These are phyloP conservation scores for Talaromyces sp. DNA, from an alignment of 2,329 filamentous ascomycete species.

Conservation along the genomic window DNA sequence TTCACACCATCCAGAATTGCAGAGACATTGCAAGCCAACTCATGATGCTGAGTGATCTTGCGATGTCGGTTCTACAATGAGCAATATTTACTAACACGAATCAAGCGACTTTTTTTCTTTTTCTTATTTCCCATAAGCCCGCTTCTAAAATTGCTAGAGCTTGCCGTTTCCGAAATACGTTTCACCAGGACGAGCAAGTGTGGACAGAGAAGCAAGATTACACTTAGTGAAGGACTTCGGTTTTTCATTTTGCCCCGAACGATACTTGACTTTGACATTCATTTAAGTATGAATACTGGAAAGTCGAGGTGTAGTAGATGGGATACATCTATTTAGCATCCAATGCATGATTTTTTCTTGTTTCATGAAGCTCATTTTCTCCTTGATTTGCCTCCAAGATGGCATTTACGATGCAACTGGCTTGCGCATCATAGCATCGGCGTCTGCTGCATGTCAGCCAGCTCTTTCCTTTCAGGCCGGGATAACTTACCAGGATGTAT, in stretches of 20 bases:
- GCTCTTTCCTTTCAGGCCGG: too few species aligned
- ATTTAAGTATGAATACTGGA: slow-evolving; percentile 47
- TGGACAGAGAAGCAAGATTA: slow-evolving; percentile 58
- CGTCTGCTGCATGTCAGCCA: not conserved
- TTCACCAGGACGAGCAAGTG: slow-evolving; percentile 52
- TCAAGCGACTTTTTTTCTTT: not conserved
- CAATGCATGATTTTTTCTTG: not conserved
- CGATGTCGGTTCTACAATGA: not conserved
- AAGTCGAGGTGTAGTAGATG: slow-evolving; percentile 37
- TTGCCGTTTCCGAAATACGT: slow-evolving; percentile 47
- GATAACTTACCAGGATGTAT: slow-evolving; percentile 34
- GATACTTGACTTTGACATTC: slow-evolving; percentile 40
- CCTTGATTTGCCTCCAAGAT: not conserved
- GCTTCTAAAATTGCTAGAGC: slow-evolving; percentile 56
- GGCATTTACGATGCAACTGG: not conserved
- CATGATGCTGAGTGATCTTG: slow-evolving; percentile 9
- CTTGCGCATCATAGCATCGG: slow-evolving; percentile 16
- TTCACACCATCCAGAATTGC: not conserved
- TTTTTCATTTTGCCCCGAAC: slow-evolving; percentile 34
- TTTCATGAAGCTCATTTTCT: not conserved
- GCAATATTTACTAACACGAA: not conserved
- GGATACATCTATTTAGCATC: slow-evolving; percentile 40
- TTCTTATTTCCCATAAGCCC: not conserved
- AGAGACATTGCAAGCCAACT: not conserved
- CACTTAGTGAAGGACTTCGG: slow-evolving; percentile 25